phyloP scores from a whole-genome alignment of 2,329 filamentous ascomycete genomes.

The Cercospora sp. region DNA sequence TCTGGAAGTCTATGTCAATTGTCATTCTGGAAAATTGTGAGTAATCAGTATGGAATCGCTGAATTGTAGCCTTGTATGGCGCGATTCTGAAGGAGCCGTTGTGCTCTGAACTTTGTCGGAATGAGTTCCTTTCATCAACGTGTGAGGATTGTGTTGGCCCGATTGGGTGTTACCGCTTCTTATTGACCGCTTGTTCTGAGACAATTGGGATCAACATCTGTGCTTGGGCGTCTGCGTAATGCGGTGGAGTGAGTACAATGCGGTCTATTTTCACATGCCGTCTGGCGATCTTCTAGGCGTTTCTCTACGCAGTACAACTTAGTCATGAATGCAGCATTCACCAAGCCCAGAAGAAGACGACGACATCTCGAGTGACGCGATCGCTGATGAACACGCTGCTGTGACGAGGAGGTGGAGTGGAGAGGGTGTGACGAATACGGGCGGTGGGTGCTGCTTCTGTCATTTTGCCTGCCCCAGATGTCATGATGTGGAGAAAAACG shows the following conservation, averaged over 20 bases:
- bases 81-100: not conserved
- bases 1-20: not conserved
- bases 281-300: not conserved
- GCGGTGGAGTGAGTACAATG: not conserved
- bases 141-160: not conserved
- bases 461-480: not conserved
- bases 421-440: not conserved
- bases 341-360: not conserved
- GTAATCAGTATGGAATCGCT: too few relatives aligned
- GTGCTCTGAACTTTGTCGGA: not conserved
- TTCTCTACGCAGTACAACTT: not conserved
- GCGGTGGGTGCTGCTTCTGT: not conserved
- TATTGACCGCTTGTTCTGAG: not conserved
- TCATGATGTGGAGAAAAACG: not conserved
- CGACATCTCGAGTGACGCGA: not conserved
- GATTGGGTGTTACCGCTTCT: not conserved
- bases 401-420: constrained; percentile 2
- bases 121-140: not conserved
- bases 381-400: not conserved
- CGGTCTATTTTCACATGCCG: not conserved
- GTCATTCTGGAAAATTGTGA: not conserved
- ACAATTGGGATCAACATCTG: not conserved
- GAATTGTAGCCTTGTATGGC: not conserved
- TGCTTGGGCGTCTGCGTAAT: not conserved
- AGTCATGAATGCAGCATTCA: not conserved